phyloP scores from a whole-genome alignment of 139 green algal species.

The Haematococcus lacustris region DNA sequence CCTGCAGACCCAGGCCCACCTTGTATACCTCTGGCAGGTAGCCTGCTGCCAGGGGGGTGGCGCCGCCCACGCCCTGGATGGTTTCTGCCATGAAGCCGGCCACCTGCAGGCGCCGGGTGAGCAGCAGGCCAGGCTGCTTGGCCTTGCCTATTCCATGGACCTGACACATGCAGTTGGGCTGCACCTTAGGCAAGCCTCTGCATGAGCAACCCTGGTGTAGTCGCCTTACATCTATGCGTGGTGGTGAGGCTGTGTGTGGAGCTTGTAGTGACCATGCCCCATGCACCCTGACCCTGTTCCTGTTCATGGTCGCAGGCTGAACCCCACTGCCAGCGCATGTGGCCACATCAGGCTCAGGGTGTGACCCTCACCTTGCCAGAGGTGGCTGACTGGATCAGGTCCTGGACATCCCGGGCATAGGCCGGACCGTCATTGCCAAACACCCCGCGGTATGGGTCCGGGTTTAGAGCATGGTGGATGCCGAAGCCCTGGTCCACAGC shows the following conservation, averaged over 20 bases:
- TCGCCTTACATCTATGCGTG: no score
- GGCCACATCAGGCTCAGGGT: no score
- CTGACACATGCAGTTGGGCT: no score
- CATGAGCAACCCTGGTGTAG: no score
- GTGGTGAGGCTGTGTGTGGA: no score
- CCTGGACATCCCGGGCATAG: slow-evolving; percentile 61
- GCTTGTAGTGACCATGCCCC: no score
- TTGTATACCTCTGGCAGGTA: slow-evolving; percentile 89
- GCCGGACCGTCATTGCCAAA: slow-evolving; percentile 75
- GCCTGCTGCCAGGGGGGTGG: slow-evolving; percentile 68
- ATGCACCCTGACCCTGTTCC: no score
- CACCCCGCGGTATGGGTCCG: slow-evolving; percentile 81
- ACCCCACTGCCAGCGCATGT: no score
- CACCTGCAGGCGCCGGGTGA: slow-evolving; percentile 33
- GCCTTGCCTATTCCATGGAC: not conserved
- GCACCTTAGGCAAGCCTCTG: no score
- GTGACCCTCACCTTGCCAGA: slow-evolving; percentile 25
- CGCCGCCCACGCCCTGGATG: slow-evolving; percentile 88
- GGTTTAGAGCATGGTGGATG: slow-evolving; percentile 83
- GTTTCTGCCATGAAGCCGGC: slow-evolving; percentile 90
- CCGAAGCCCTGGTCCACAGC: slow-evolving; percentile 69
- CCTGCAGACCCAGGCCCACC: no score
- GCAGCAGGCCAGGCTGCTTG: not conserved
- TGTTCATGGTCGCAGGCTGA: no score
- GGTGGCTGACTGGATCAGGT: slow-evolving; percentile 65